A percentile compares a stretch with the other conserved stretches of the same genome.
phyloP scores from a whole-genome alignment of 768 basidiomycete genomes.

The Boletus rex-veris region DNA sequence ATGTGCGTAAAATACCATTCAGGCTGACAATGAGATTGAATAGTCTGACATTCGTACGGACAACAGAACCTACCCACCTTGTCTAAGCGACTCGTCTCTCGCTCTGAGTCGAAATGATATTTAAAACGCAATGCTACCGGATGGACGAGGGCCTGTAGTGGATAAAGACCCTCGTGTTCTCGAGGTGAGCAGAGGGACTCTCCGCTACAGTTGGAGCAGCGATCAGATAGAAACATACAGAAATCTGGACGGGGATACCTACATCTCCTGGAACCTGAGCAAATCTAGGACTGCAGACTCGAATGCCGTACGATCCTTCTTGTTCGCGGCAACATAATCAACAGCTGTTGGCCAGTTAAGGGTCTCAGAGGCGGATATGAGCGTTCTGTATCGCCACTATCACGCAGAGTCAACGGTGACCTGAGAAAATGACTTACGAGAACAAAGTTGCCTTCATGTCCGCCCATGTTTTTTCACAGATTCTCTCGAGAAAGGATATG shows the following conservation, averaged over 20 bases:
- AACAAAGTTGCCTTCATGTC: conserved; percentile 67
- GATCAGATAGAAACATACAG: conserved; percentile 2
- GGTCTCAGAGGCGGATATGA: conserved; percentile 64
- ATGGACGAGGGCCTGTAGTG: conserved; percentile 78
- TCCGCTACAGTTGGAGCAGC: conserved; percentile 39
- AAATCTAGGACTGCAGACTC: conserved; percentile 77
- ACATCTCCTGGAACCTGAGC: conserved; percentile 76
- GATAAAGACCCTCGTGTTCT: conserved; percentile 60
- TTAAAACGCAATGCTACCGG: conserved; percentile 86
- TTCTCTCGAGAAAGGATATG: conserved; percentile 53
- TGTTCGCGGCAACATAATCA: conserved; percentile 52
- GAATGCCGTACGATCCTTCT: conserved; percentile 58
- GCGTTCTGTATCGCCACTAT: conserved; percentile 41
- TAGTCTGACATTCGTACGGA: neutral
- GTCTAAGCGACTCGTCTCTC: conserved; percentile 88
- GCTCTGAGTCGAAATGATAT: conserved; percentile 87
- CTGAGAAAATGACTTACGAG: conserved; percentile 42
- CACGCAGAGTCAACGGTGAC: neutral
- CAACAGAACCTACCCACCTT: conserved; percentile 53
- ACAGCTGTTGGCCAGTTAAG: conserved; percentile 84
- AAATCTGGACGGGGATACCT: conserved; percentile 29
- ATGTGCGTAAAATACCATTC: conserved; percentile 98
- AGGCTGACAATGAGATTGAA: conserved; percentile 50
- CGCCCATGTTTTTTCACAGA: conserved; percentile 73
- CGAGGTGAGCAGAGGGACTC: conserved; percentile 39